Evolutionary conservation across 352 stramenopile species (phyloP).

Genomic region (Phytophthora constricta): DNA sequence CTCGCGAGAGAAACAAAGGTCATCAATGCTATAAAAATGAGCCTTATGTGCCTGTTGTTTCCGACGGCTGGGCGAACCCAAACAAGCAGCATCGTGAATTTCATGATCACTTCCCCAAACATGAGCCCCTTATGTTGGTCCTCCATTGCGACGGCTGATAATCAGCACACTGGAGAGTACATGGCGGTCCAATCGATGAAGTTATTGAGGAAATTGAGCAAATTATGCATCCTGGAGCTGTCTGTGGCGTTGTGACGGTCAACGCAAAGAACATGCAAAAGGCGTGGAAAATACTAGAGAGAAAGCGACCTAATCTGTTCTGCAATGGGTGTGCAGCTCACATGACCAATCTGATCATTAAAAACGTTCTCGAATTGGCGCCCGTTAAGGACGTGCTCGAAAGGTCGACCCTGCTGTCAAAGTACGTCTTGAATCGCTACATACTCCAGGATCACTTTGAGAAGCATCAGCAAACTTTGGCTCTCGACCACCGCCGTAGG

Average conservation of each 20-base stretch:
- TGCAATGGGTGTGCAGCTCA: constrained; percentile 17
- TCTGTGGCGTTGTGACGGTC: constrained; percentile 9
- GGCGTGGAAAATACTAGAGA: constrained; percentile 1
- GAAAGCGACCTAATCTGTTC: background rate
- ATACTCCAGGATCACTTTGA: constrained; percentile 14
- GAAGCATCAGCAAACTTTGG: constrained; percentile 2
- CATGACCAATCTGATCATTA: constrained; percentile 9
- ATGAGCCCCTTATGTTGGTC: constrained; percentile 4
- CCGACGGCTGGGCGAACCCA: constrained; percentile 17
- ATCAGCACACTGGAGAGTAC: constrained; percentile 10
- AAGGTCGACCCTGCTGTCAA: background rate
- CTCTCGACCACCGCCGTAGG: background rate
- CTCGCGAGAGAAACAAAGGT: background rate
- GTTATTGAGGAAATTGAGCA: constrained; percentile 13
- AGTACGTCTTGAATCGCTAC: constrained; percentile 10
- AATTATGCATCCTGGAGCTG: background rate
- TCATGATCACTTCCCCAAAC: constrained; percentile 2
- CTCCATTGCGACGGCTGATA: constrained; percentile 7
- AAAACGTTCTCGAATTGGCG: constrained; percentile 3
- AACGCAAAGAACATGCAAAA: constrained; percentile 10
- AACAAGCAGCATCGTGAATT: constrained; percentile 6
- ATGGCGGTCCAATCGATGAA: constrained; percentile 6
- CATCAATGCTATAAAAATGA: background rate
- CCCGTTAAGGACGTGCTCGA: background rate
- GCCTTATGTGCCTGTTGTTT: constrained; percentile 5